phyloP scores from a whole-genome alignment of 2,329 filamentous ascomycete species.

The Pyrenophora tritici-repentis region DNA sequence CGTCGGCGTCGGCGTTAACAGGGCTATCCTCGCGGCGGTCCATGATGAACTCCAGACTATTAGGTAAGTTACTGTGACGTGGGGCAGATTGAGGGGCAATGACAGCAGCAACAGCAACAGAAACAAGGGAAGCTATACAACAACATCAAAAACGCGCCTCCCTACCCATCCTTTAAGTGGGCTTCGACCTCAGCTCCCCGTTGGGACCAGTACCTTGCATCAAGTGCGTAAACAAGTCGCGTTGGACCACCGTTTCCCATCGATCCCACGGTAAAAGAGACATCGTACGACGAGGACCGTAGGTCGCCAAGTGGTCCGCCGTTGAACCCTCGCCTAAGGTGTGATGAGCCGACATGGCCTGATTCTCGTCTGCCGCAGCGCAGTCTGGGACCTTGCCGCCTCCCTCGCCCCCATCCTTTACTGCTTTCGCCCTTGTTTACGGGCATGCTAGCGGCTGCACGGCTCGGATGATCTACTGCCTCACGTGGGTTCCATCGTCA shows the following conservation, averaged over 20 bases:
- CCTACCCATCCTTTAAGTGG: no score
- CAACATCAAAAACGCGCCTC: no score
- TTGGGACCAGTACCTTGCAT: no score
- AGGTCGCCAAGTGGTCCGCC: no score
- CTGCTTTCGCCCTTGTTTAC: conserved; percentile 1
- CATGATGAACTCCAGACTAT: conserved; percentile 7
- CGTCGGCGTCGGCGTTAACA: background rate
- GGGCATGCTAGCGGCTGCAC: conserved; percentile 6
- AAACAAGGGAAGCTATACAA: background rate
- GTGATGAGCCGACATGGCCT: conserved; percentile 15
- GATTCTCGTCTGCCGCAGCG: conserved; percentile 4
- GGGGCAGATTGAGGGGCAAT: conserved; percentile 1
- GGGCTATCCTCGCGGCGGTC: background rate
- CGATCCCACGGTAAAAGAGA: background rate
- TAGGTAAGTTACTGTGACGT: conserved; percentile 4
- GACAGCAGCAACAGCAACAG: background rate
- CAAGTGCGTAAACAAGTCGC: no score
- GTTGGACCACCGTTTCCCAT: no score
- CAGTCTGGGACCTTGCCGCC: background rate
- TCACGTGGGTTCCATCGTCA: background rate
- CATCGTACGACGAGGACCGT: no score
- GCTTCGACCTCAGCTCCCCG: no score
- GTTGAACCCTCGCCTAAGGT: conserved; percentile 7
- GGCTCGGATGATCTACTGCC: conserved; percentile 11
- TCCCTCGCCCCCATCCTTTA: background rate